These are phyloP conservation scores for Colletotrichum somersetense DNA, from an alignment of 2,329 filamentous ascomycete species.

Conservation along the genomic window DNA sequence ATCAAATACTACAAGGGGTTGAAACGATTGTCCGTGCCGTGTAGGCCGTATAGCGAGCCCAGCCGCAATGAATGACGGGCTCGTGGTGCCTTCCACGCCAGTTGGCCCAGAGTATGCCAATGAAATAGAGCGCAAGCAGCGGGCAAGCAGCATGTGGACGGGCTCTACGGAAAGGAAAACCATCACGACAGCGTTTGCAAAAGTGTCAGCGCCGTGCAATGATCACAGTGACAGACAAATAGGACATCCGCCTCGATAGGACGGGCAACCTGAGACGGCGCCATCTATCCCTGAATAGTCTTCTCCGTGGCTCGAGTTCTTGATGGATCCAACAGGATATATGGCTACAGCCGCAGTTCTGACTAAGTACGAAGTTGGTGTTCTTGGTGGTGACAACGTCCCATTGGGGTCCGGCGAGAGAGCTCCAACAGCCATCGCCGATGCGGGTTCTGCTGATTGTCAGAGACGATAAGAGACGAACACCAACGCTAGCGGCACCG, in stretches of 20 bases:
- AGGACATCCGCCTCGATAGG: not conserved
- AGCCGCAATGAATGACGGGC: not conserved
- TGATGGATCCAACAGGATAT: not conserved
- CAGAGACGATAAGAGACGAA: slow-evolving; percentile 6
- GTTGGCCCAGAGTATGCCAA: not conserved
- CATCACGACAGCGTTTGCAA: not conserved
- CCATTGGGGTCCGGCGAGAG: not conserved
- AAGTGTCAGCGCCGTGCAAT: not conserved
- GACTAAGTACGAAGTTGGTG: not conserved
- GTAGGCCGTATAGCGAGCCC: not conserved
- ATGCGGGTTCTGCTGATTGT: not conserved
- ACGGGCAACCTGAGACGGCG: slow-evolving; percentile 1
- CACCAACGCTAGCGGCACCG: slow-evolving; percentile 5
- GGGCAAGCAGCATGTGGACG: not conserved
- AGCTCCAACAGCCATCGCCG: not conserved
- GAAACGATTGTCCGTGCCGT: not conserved
- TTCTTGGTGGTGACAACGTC: not conserved
- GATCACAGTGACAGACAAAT: not conserved
- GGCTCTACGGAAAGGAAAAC: no score
- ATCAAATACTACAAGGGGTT: not conserved
- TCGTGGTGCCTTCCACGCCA: not conserved
- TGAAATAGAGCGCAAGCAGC: not conserved
- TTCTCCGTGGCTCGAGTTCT: not conserved
- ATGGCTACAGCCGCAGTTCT: not conserved
- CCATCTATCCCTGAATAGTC: not conserved